phyloP scores from a whole-genome alignment of 75 land plant genomes.

The Sequoia sempervirens region DNA sequence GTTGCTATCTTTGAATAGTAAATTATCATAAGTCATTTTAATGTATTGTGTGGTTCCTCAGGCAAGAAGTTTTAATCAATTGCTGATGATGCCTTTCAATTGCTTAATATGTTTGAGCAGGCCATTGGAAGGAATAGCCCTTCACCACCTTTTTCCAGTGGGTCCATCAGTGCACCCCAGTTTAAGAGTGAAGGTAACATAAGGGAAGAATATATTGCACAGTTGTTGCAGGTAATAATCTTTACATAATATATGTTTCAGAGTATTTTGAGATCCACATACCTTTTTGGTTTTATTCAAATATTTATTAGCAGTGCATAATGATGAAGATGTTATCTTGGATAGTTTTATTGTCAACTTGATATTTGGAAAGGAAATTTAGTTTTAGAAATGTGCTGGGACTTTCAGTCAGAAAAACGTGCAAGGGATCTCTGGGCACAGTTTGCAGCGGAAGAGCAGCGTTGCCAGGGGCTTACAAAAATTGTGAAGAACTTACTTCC shows the following conservation, averaged over 20 bases:
- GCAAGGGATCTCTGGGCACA: constrained; percentile 72
- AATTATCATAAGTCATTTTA: not conserved
- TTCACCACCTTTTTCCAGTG: not conserved
- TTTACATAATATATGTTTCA: not conserved
- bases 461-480: constrained; percentile 58
- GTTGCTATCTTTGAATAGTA: not conserved
- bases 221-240: constrained; percentile 61
- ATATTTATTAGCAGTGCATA: not conserved
- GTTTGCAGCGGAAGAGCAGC: constrained; percentile 71
- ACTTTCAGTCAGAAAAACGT: constrained; percentile 64
- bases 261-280: not conserved
- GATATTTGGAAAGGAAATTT: not conserved
- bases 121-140: constrained; percentile 1
- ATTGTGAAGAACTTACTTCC: constrained; percentile 63
- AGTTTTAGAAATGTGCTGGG: not conserved
- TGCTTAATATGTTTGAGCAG: not conserved
- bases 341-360: not conserved
- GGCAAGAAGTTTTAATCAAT: not conserved
- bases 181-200: constrained; percentile 22
- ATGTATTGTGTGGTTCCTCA: not conserved
- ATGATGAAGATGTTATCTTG: not conserved
- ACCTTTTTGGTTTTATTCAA: not conserved
- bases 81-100: not conserved
- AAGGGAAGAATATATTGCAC: constrained; percentile 46
- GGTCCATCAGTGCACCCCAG: not conserved